Percentiles rank a stretch among this genome's conserved stretches.
Evolutionary conservation across 2,329 filamentous ascomycete genomes (phyloP).

Genomic region (Trichoderma atrobrunneum): DNA sequence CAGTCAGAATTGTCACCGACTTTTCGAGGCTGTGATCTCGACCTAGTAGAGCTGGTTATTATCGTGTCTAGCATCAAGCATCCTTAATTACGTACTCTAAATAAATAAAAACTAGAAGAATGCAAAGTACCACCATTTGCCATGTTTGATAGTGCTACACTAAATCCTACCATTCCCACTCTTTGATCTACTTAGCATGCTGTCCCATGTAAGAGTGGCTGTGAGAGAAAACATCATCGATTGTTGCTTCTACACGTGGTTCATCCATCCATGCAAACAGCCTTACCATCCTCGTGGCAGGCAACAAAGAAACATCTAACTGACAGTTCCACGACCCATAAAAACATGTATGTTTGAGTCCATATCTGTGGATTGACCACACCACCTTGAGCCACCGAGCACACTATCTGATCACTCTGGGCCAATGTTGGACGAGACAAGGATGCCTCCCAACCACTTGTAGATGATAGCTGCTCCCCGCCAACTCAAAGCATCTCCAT

Average conservation of each 20-base stretch:
- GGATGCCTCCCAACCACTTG: not conserved
- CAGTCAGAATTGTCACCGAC: not conserved
- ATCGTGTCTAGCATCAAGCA: not conserved
- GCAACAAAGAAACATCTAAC: not conserved
- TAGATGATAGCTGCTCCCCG: not conserved
- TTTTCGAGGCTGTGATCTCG: not conserved
- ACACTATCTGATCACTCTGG: not conserved
- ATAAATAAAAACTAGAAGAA: not conserved
- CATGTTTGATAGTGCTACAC: not conserved
- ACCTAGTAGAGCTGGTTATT: not conserved
- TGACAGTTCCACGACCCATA: not conserved
- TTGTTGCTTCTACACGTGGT: not conserved
- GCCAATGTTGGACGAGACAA: not conserved
- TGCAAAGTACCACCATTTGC: not conserved
- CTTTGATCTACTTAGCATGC: not conserved
- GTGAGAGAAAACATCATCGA: not conserved
- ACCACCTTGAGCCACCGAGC: not conserved
- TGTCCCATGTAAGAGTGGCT: not conserved
- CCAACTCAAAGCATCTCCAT: not conserved
- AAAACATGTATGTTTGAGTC: not conserved
- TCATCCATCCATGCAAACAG: not conserved
- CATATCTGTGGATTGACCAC: too few relatives aligned
- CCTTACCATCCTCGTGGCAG: not conserved
- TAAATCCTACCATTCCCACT: not conserved
- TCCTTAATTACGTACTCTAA: not conserved